Evolutionary conservation across 139 green algal species (phyloP).

Genomic region (Chlorella sp.): DNA sequence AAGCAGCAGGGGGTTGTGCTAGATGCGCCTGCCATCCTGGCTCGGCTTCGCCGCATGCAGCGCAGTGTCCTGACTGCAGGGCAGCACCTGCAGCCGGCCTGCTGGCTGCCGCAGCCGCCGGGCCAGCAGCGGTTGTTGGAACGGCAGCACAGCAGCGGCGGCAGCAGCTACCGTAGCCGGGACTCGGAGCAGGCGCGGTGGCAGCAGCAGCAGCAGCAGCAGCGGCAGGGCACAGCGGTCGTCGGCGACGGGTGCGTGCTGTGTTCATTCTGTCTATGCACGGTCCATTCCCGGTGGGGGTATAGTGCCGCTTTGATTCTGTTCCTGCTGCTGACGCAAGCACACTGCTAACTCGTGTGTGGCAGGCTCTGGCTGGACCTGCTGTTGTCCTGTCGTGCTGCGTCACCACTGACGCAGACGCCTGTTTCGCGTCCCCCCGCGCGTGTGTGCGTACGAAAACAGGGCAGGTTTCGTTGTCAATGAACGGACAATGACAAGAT

Average conservation of each 20-base stretch:
- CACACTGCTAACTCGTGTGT: background rate
- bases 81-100: background rate
- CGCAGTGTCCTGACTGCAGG: background rate
- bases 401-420: no score
- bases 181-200: constrained; percentile 6
- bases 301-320: background rate
- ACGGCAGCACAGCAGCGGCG: background rate
- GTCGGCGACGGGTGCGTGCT: constrained; percentile 8
- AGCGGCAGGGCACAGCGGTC: background rate
- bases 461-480: no score
- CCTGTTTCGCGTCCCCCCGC: no score
- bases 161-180: constrained; percentile 14
- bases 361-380: no score
- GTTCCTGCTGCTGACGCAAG: background rate
- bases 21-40: constrained; percentile 16
- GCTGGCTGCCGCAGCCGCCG: background rate
- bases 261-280: no score
- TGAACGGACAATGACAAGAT: no score
- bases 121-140: background rate
- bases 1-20: constrained; percentile 7
- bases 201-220: constrained; percentile 11
- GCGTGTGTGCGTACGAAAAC: no score
- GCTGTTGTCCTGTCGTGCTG: no score
- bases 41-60: background rate
- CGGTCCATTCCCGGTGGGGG: background rate